Conservation (phyloP, 176 grass and related monocot species). For the Dendrocalamus sinicus region DNA sequence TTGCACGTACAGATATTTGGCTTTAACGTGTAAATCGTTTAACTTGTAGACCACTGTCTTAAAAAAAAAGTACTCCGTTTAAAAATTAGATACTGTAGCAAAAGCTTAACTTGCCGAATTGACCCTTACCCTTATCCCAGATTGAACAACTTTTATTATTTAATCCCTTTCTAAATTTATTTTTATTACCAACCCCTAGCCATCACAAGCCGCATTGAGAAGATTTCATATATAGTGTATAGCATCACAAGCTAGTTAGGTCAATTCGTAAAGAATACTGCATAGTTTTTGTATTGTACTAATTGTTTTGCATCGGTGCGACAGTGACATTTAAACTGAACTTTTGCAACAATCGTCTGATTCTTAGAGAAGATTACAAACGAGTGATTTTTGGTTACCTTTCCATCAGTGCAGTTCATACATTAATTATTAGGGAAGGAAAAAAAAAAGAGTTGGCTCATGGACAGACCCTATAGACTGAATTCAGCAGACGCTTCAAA, state of each 20-base stretch:
- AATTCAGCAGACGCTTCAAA: conserved; percentile 22
- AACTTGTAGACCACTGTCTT: too few species aligned
- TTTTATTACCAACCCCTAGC: too few species aligned
- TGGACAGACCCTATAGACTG: background rate
- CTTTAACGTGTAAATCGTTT: too few species aligned
- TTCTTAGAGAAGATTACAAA: background rate
- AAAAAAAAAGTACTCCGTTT: too few species aligned
- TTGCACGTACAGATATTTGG: too few species aligned
- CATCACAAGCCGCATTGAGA: too few species aligned
- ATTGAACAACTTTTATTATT: too few species aligned
- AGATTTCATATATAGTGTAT: too few species aligned
- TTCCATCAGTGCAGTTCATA: background rate
- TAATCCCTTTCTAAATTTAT: too few species aligned
- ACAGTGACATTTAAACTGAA: background rate
- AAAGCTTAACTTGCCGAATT: too few species aligned
- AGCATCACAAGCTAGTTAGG: background rate
- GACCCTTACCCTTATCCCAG: too few species aligned
- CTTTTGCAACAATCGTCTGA: background rate
- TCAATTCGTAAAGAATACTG: background rate
- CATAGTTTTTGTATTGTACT: background rate
- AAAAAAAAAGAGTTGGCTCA: background rate
- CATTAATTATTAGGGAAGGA: background rate
- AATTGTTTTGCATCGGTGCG: background rate
- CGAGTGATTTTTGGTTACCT: background rate
- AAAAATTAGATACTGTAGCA: too few species aligned